Percentiles rank a stretch among this genome's conserved stretches.
phyloP scores from a whole-genome alignment of 2,329 filamentous ascomycete genomes.

The Orbilia javanica region DNA sequence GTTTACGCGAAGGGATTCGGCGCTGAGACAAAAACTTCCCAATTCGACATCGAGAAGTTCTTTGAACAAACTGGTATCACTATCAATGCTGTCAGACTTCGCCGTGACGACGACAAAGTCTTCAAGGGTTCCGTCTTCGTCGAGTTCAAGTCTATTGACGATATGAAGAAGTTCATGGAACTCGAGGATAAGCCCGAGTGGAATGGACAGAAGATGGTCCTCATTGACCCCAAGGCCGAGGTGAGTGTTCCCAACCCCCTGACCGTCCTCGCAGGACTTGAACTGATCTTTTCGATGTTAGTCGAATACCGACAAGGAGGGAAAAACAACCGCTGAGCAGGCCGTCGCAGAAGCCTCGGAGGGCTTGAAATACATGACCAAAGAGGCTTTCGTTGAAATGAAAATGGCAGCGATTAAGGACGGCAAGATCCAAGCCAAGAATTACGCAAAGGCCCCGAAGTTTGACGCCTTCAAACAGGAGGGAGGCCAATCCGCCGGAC shows the following conservation, averaged over 20 bases:
- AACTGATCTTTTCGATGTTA: not conserved
- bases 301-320: conserved; percentile 29
- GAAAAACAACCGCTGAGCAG: conserved; percentile 45
- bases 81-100: conserved; percentile 85
- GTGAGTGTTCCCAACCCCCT: not conserved
- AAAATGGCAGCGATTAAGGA: conserved; percentile 79
- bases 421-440: conserved; percentile 75
- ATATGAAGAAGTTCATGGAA: conserved; percentile 81
- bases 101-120: conserved; percentile 76
- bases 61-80: conserved; percentile 81
- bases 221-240: conserved; percentile 70
- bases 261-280: not conserved
- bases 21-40: conserved; percentile 82
- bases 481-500: conserved; percentile 42
- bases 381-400: conserved; percentile 85
- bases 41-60: conserved; percentile 94
- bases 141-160: conserved; percentile 85
- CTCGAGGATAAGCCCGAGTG: conserved; percentile 85
- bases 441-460: conserved; percentile 50
- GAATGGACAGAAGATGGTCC: conserved; percentile 75
- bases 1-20: conserved; percentile 97
- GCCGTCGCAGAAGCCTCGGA: conserved; percentile 37
- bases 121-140: conserved; percentile 99
- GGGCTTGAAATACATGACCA: conserved; percentile 73
- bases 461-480: conserved; percentile 67